Percentiles rank a stretch among this genome's conserved stretches.
Conservation (phyloP, 495 filamentous ascomycete species). For the Aspergillus bertholletiae region DNA sequence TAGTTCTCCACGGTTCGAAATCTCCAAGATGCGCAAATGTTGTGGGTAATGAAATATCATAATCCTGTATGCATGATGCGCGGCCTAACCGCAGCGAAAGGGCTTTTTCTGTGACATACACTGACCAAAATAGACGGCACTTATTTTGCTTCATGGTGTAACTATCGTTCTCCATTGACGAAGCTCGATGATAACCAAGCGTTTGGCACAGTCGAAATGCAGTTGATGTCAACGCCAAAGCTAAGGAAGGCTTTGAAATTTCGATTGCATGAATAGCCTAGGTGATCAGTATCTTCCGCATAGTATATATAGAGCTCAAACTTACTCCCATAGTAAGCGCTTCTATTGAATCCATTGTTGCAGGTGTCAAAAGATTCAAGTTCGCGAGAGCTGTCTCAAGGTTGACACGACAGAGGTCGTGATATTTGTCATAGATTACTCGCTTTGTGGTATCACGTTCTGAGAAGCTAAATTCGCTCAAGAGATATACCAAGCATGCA, state of each 20-base stretch:
- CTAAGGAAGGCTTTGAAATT: slow-evolving; percentile 58
- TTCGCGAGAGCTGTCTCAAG: slow-evolving; percentile 56
- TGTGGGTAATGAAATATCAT: slow-evolving; percentile 55
- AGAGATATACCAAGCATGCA: slow-evolving; percentile 52
- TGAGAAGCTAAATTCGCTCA: slow-evolving; percentile 45
- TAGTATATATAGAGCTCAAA: slow-evolving; percentile 2
- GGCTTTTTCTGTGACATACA: slow-evolving; percentile 57
- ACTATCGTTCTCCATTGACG: slow-evolving; percentile 46
- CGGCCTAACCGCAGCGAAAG: slow-evolving; percentile 63
- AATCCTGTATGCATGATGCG: slow-evolving; percentile 58
- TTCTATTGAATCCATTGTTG: slow-evolving; percentile 54
- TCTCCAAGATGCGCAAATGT: slow-evolving; percentile 26
- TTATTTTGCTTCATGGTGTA: slow-evolving; percentile 31
- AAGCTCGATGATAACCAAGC: slow-evolving; percentile 59
- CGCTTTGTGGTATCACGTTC: slow-evolving; percentile 22
- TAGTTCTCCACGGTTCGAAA: slow-evolving; percentile 20
- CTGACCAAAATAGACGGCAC: slow-evolving; percentile 56
- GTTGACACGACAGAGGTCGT: slow-evolving; percentile 49
- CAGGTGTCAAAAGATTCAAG: slow-evolving; percentile 55
- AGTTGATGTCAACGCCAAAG: slow-evolving; percentile 56
- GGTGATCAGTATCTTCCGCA: not conserved
- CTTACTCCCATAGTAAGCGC: slow-evolving; percentile 57
- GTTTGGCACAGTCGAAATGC: slow-evolving; percentile 60
- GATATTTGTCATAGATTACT: slow-evolving; percentile 38
- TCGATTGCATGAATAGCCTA: slow-evolving; percentile 57